Evolutionary conservation across 2,329 filamentous ascomycete species (phyloP), one percentile per base, ranked within the genome.

Genomic region (Hypoxylon sp.): DNA sequence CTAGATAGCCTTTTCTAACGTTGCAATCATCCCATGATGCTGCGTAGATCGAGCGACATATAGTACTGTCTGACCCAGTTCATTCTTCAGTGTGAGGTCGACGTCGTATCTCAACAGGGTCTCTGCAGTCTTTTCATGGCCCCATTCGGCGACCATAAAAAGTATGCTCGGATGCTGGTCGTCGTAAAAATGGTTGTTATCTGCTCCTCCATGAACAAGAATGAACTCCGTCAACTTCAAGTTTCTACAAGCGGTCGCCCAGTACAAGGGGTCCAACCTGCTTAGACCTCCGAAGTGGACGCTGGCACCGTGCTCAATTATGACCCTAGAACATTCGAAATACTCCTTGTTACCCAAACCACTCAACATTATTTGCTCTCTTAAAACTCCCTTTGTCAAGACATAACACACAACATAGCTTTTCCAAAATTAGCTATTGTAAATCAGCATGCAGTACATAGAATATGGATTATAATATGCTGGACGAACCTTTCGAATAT

Each of bases 291-390:
- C 36, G 6, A 53, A 36, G 19, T 63, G 60, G 28, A 51, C 48
- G 6, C 49, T 30, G n/a, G 46, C 61, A 11, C 61, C 61, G 13
- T 30, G 21, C 36, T 64, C 61, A 32, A 64, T 59, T 59, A 64
- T 48, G n/a, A 53, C 14, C 21, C 59, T 64, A 11, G 61, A n/a
- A 64, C 23, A 23, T 23, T 23, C 23, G 23, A 23, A 23, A 23
- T 23, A 2, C 23, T 23, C 23, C 23, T 23, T 23, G 5, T 23
- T 23, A 23, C 23, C 23, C 23, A 23, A 23, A 23, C 23, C 23
- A 23, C 23, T 23, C 23, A 23, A 23, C 23, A 5, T 23, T 23
- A n/a, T n/a, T n/a, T n/a, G n/a, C n/a, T n/a, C n/a, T 63, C n/a
- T 63, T 63, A 7, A 63, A 48, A 53, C 60, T 58, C 38, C 48